Conservation (phyloP, 192 early-diverging fungal species). For the Gryganskiella cystojenkinii region DNA sequence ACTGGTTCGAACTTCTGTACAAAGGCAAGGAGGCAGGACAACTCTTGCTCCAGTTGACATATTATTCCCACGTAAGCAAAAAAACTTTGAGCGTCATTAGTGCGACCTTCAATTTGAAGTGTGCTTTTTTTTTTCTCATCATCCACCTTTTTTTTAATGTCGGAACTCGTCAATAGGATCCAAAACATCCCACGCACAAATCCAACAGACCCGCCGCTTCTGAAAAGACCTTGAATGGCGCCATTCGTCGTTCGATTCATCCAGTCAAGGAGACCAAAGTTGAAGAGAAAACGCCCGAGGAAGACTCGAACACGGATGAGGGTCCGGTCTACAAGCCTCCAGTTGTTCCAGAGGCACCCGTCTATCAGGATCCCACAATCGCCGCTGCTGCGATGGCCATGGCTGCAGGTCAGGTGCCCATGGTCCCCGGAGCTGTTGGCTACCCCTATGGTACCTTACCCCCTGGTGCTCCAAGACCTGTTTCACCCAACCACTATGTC, state of each 20-base stretch:
- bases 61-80: slow-evolving; percentile 31
- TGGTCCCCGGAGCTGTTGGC: slow-evolving; percentile 25
- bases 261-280: slow-evolving; percentile 20
- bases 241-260: slow-evolving; percentile 35
- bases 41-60: slow-evolving; percentile 47
- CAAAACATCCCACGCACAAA: slow-evolving; percentile 36
- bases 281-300: slow-evolving; percentile 32
- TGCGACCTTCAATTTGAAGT: too few species aligned
- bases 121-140: too few species aligned
- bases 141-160: too few species aligned
- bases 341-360: slow-evolving; percentile 32
- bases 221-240: not conserved
- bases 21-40: slow-evolving; percentile 44
- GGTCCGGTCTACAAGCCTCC: slow-evolving; percentile 49
- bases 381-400: too few species aligned
- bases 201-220: slow-evolving; percentile 16
- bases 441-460: slow-evolving; percentile 44
- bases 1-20: slow-evolving; percentile 43
- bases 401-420: slow-evolving; percentile 23
- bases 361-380: not conserved
- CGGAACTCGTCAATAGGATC: slow-evolving; percentile 33
- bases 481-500: slow-evolving; percentile 32
- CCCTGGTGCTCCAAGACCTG: slow-evolving; percentile 22
- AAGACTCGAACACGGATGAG: slow-evolving; percentile 26
- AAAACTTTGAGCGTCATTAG: too few species aligned